Base-by-base conservation (phyloP, 1,139 yeast species). In the Pichia sp. region DNA sequence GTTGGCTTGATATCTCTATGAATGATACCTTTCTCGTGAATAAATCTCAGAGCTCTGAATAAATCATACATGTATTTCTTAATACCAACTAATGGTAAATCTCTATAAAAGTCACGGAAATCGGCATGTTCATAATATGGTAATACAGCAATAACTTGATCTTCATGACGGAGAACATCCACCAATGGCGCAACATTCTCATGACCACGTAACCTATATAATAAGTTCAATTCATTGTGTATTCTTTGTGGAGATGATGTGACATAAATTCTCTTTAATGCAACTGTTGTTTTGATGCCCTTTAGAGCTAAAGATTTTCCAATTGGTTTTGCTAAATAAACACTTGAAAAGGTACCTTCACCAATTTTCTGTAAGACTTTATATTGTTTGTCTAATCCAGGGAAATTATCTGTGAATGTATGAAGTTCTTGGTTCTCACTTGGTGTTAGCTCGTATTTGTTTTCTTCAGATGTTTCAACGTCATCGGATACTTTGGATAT, bases 211-310 rank as follows among this genome's bases (percentile, higher is more conserved):
- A 91, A 69, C 51, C 76, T 76, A 61, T 85, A 83, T 34, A 93
- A 73, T 45, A 93, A 70, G 55, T 84, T 84, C 56, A 93, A 74
- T 66, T 93, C 99, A 65, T 90, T 90, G 58, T 80, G 81, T 43
- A 93, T 91, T 64, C 99, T 77, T 55, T 80, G 83, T 1, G 98
- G 97, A 7, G 97, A 89, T 1, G 97, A 88, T 0, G 99, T 94
- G 24, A 91, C 99, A 65, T 91, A 91, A 46, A 93, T 90, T 61
- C 94, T 82, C 66, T 93, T 93, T 57, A 93, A 72, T 5, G 99
- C 99, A 50, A 94, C 99, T 46, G 80, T 81, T 46, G 47, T 22
- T 12, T 33, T 28, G 6, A 22, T 59, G 41, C 48, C 60, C 18
- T 58, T 14, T 47, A 31, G 53, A 19, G 12, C 24, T 33, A 12